Percentiles rank a stretch among this genome's conserved stretches.
Conservation (phyloP, 805 yeast species). For the Metschnikowia koreensis region DNA sequence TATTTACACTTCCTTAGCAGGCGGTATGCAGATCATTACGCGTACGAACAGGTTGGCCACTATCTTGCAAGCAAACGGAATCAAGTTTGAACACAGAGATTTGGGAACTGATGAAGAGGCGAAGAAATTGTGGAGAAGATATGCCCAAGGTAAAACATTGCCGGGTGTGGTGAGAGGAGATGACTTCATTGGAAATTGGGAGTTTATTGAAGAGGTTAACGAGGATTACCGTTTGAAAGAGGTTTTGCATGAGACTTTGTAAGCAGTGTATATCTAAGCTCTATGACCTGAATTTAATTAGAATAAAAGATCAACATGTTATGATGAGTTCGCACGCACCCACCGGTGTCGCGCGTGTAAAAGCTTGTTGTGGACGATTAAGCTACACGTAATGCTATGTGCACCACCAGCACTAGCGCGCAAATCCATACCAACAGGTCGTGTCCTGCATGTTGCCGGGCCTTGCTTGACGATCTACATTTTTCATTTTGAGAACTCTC, state of each 20-base stretch:
- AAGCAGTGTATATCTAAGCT: neutral
- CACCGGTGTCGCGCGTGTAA: neutral
- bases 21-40: slow-evolving; percentile 76
- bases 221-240: slow-evolving; percentile 70
- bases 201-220: slow-evolving; percentile 81
- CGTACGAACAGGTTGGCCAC: slow-evolving; percentile 75
- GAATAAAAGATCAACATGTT: neutral
- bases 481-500: slow-evolving; percentile 4
- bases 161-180: slow-evolving; percentile 87
- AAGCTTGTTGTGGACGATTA: neutral
- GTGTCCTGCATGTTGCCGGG: neutral
- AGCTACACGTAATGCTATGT: neutral
- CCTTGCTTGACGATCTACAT: neutral
- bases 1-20: slow-evolving; percentile 81
- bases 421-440: neutral
- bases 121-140: slow-evolving; percentile 77
- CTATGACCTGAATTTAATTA: neutral
- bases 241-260: slow-evolving; percentile 60
- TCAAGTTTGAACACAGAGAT: slow-evolving; percentile 68
- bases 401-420: neutral
- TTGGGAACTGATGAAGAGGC: slow-evolving; percentile 87
- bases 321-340: neutral
- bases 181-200: slow-evolving; percentile 81
- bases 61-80: slow-evolving; percentile 69
- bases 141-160: slow-evolving; percentile 64